These are phyloP conservation scores for Sporisorium exsertum DNA, from an alignment of 1,284 basidiomycete species.

Conservation along the genomic window DNA sequence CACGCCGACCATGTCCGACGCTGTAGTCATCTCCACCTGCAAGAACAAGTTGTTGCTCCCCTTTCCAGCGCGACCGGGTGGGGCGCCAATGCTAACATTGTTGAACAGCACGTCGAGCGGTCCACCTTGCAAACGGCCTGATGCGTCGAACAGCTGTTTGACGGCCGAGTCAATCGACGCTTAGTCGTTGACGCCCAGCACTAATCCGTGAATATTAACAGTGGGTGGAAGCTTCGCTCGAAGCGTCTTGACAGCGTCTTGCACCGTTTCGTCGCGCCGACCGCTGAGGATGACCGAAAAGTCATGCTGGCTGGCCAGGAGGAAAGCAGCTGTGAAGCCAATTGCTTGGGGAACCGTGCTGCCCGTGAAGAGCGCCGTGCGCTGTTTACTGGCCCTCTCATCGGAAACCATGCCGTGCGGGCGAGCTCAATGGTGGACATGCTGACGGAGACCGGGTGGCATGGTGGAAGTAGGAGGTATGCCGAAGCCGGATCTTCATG, in stretches of 20 bases:
- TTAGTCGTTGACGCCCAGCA: slow-evolving; percentile 13
- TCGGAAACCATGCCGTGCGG: not conserved
- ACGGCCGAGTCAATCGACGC: slow-evolving; percentile 15
- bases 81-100: slow-evolving; percentile 31
- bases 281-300: slow-evolving; percentile 17
- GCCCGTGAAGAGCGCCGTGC: slow-evolving; percentile 21
- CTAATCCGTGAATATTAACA: not conserved
- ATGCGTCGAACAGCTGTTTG: not conserved
- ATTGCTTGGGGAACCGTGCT: slow-evolving; percentile 15
- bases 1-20: slow-evolving; percentile 18
- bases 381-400: not conserved
- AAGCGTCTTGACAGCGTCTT: slow-evolving; percentile 3
- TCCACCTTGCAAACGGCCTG: slow-evolving; percentile 6
- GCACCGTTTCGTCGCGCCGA: slow-evolving; percentile 1
- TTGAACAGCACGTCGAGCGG: slow-evolving; percentile 38
- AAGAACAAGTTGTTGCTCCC: slow-evolving; percentile 22
- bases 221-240: not conserved
- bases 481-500: not conserved
- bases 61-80: slow-evolving; percentile 21
- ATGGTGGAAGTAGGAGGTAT: not conserved
- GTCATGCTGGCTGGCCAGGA: slow-evolving; percentile 8
- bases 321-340: slow-evolving; percentile 19
- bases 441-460: not conserved
- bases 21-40: slow-evolving; percentile 18
- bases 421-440: too few species aligned